Base-by-base conservation (phyloP, 805 yeast genomes). In the Ogataea pini region DNA sequence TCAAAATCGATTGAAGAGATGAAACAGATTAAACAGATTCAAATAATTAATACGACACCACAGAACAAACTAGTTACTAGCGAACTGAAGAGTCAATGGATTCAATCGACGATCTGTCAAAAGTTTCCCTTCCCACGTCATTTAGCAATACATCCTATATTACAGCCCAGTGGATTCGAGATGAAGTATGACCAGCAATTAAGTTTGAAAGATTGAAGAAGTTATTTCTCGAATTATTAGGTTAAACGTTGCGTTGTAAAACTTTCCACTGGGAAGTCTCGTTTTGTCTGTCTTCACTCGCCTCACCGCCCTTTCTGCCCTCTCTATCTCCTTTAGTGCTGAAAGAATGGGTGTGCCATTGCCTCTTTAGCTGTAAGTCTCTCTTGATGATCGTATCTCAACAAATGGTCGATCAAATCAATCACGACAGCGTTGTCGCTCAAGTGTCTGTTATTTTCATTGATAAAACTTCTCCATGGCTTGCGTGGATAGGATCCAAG, bases 341-440 rank as follows among this genome's bases (percentile, higher is more conserved):
- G 58, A 46, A 65, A 65, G 49, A 64, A 65, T 5, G 67, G 63
- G 69, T 90, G 96, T 3, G 65, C 78, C 89, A 89, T 80, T 14
- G 96, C 95, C 66, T 90, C 96, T 65, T 78, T 73, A 2, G 97
- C 96, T 4, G 97, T 90, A 49, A 88, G 73, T 61, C 97, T 79
- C 60, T 84, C 87, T 65, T 85, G 91, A 64, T 90, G 97, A 64
- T 90, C 96, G 60, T 88, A 90, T 49, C 84, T 77, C 60, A 90
- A 72, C 51, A 90, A 68, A 46, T 80, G 76, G 61, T 87, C 95
- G 51, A 89, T 73, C 55, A 90, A 76, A 62, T 86, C 92, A 50
- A 86, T 68, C 25, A 80, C 74, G 43, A 79, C 82, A 1, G 79
- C 78, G 37, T 76, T 73, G 8, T 79, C 81, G 39, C 77, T 61